A percentile compares a stretch with the other conserved stretches of the same genome.
phyloP scores from a whole-genome alignment of 1,284 basidiomycete species.

The Tylopilus sp. region DNA sequence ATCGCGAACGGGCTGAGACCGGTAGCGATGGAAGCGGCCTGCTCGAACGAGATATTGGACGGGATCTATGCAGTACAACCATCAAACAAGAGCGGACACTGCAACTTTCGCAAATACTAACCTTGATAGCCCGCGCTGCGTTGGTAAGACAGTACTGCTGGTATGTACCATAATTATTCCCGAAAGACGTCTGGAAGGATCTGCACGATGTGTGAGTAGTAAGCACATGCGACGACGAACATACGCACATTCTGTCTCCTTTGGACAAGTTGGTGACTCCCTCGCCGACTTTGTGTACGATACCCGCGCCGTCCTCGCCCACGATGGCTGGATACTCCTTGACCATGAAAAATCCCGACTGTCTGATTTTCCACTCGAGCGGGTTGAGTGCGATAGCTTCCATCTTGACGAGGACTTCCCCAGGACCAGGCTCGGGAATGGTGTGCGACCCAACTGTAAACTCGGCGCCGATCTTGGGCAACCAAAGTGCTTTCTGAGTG shows the following conservation, averaged over 20 bases:
- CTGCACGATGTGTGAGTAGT: background rate
- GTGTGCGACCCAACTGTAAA: slow-evolving; percentile 18
- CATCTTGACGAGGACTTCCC: slow-evolving; percentile 27
- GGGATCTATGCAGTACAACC: background rate
- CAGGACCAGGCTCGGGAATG: slow-evolving; percentile 29
- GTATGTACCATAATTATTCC: background rate
- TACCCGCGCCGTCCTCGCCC: slow-evolving; percentile 8
- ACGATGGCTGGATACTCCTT: slow-evolving; percentile 6
- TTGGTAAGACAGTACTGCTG: background rate
- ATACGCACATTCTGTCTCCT: slow-evolving; percentile 7
- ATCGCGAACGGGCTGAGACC: slow-evolving; percentile 40
- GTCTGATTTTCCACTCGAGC: background rate
- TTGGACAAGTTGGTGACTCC: background rate
- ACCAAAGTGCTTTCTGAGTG: slow-evolving; percentile 32
- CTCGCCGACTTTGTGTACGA: slow-evolving; percentile 10
- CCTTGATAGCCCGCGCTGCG: background rate
- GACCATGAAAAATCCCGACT: slow-evolving; percentile 2
- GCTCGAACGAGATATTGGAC: slow-evolving; percentile 55
- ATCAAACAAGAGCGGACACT: background rate
- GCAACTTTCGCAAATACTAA: background rate
- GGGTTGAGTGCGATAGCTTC: slow-evolving; percentile 9
- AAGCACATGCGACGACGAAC: background rate
- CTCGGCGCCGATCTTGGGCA: slow-evolving; percentile 19
- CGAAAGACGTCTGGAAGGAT: slow-evolving; percentile 3
- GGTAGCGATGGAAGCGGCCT: slow-evolving; percentile 46